Conservation (phyloP, 1,284 basidiomycete genomes). For the Leccinum subrobustum region DNA sequence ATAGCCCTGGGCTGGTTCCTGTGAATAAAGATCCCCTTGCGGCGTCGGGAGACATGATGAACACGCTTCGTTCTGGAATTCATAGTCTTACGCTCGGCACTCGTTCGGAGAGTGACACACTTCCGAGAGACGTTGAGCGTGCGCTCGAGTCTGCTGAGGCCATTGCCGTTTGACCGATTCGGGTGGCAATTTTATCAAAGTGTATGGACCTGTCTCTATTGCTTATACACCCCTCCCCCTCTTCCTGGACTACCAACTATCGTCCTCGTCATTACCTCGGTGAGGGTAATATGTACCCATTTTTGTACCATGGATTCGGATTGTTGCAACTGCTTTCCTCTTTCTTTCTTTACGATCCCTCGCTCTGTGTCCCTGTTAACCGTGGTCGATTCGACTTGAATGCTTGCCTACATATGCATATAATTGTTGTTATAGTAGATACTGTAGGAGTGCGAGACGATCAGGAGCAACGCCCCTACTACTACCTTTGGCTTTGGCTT, state of each 20-base stretch:
- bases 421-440: not conserved
- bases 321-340: not conserved
- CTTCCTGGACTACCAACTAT: not conserved
- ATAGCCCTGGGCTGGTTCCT: not conserved
- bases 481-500: not conserved
- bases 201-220: not conserved
- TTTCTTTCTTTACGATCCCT: not conserved
- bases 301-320: not conserved
- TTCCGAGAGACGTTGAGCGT: conserved; percentile 40
- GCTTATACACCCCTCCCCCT: not conserved
- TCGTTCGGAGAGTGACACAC: conserved; percentile 23
- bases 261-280: not conserved
- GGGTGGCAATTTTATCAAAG: not conserved
- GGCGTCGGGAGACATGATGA: conserved; percentile 30
- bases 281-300: not conserved
- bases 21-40: conserved; percentile 17
- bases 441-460: not conserved
- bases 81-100: conserved; percentile 28
- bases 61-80: conserved; percentile 34
- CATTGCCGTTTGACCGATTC: conserved; percentile 11
- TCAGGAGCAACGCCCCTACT: not conserved
- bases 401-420: not conserved
- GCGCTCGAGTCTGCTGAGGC: conserved; percentile 23
- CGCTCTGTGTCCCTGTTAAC: not conserved
- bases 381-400: not conserved